Conservation (phyloP, 2,329 filamentous ascomycete species). For the Elsinoe batatas region DNA sequence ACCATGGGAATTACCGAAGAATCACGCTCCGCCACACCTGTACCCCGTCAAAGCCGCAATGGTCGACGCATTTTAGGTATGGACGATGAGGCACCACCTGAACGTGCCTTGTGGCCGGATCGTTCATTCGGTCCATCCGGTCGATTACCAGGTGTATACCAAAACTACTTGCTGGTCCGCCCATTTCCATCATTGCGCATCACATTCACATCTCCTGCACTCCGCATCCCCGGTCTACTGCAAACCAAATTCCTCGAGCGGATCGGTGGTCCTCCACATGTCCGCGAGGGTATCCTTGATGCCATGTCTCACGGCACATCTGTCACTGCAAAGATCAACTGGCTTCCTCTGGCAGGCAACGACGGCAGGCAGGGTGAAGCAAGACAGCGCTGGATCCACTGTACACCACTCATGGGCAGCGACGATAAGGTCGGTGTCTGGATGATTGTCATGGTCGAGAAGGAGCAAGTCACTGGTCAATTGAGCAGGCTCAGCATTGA, state of each 20-base stretch:
- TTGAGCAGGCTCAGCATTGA: conserved; percentile 17
- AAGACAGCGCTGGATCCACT: conserved; percentile 35
- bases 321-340: conserved; percentile 36
- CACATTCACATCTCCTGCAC: conserved; percentile 58
- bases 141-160: conserved; percentile 30
- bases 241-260: conserved; percentile 37
- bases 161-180: conserved; percentile 50
- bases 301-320: conserved; percentile 30
- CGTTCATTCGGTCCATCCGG: conserved; percentile 25
- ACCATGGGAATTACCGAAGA: conserved; percentile 16
- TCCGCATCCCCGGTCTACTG: conserved; percentile 58
- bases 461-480: conserved; percentile 25
- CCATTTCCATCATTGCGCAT: conserved; percentile 57
- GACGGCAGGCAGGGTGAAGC: conserved; percentile 17
- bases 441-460: conserved; percentile 39
- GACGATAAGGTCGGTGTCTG: conserved; percentile 37
- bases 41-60: background rate
- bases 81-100: conserved; percentile 21
- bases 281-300: conserved; percentile 32
- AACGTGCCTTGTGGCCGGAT: conserved; percentile 24
- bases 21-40: conserved; percentile 14
- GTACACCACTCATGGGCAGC: conserved; percentile 34
- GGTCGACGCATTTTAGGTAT: conserved; percentile 23
- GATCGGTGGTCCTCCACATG: conserved; percentile 30
- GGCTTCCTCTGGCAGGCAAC: conserved; percentile 22